Evolutionary conservation across 148 eudicot species (phyloP), one percentile per base, ranked within the genome.

Genomic region (Pharnaceum exiguum): DNA sequence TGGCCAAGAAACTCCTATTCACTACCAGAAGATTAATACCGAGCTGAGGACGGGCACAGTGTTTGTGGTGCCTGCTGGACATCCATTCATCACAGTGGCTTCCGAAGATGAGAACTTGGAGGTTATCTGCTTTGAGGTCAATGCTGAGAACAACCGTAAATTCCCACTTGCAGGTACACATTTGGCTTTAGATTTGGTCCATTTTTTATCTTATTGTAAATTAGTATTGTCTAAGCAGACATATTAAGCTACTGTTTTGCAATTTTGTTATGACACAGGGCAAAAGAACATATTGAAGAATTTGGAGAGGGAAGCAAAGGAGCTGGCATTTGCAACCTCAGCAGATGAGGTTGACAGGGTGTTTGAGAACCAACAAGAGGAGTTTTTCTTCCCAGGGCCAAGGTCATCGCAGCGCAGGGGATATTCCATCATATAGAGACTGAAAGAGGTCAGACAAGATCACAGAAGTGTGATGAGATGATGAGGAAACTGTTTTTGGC

Each of bases 11-110:
- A 31, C 60, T 18, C 67, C 67, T 1, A 65, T 64, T 64, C 82
- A 55, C 25, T 87, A 87, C 68, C 43, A 68, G 68, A 77, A 53
- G 62, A 74, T 91, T 42, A 75, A 64, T 45, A 48, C 75, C 0
- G 69, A 58, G 5, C 46, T 83, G 60, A 78, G 69, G 6, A 61
- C 65, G 0, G 94, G 94, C 21, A 56, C 71, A 1, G 89, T 82
- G 55, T 67, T 65, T 51, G 63, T 91, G 3, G 72, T 88, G 29
- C 98, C 98, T 3, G 71, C 96, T 0, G 94, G 94, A 0, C 96
- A 91, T 57, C 98, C 98, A 0, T 72, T 68, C 12, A 75, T 79
- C 46, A 61, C 77, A 8, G 57, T 78, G 0, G 98, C 98, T 15
- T 81, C 94, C 1, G 44, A 37, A 23, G 68, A 81, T 10, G 72